Base-by-base conservation (phyloP, 2,329 filamentous ascomycete species). In the Dichotomopilus funicola region DNA sequence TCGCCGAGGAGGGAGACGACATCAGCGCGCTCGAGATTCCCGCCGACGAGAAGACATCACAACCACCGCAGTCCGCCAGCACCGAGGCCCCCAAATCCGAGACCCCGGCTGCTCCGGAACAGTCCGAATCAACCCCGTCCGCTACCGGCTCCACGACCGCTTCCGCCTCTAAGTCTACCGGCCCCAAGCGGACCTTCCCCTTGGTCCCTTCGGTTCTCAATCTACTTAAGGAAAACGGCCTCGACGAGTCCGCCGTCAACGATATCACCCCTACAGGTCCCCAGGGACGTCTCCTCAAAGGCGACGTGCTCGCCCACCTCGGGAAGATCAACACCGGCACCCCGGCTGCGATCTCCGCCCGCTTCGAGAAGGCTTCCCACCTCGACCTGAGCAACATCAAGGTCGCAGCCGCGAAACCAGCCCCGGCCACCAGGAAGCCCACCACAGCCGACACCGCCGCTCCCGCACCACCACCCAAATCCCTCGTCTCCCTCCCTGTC, bases 311-410 rank as follows among this genome's bases (percentile, higher is more conserved):
- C 53, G 91, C 91, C 48, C 94, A 92, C 71, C 73, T 97, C 12
- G 94, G 94, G 60, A 77, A 79, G 63, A 89, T 96, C 66, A 77
- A 86, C 58, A 76, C 84, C 60, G 78, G 84, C 57, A 87, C 89
- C 63, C 88, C 92, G 1, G 79, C 82, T 27, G 77, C 83, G 59
- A 80, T 91, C 63, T 87, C 88, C 54, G 76, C 80, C 56, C 84
- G 83, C 51, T 86, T 95, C 67, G 78, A 82, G 58, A 86, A 90
- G 71, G 82, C 94, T 49, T 76, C 82, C 43, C 90, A 95, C 71
- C 83, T 99, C 52, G 92, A 99, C 70, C 83, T 99, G 31, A 94
- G 88, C 76, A 96, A 97, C 76, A 92, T 97, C 76, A 95, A 95
- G 77, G 75, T 92, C 57, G 86, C 86, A 48, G 78, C 79, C 19